phyloP scores from a whole-genome alignment of 1,284 basidiomycete species.

The Boletus sp. region DNA sequence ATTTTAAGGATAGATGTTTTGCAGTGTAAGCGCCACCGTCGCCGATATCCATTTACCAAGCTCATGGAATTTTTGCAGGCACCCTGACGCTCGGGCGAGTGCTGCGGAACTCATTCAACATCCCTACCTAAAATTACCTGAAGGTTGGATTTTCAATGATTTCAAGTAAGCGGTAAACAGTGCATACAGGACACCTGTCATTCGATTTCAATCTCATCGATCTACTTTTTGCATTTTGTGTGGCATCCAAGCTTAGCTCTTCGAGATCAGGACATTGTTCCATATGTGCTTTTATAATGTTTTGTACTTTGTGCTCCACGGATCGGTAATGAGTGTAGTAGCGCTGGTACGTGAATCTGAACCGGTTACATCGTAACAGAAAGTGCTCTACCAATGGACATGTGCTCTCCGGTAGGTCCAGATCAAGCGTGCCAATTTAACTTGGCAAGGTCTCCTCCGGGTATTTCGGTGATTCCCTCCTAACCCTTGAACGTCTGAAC shows the following conservation, averaged over 20 bases:
- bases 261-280: constrained; percentile 23
- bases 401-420: background rate
- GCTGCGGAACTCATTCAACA: constrained; percentile 82
- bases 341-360: constrained; percentile 33
- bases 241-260: constrained; percentile 18
- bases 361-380: constrained; percentile 1
- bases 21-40: constrained; percentile 60
- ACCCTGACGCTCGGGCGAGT: constrained; percentile 83
- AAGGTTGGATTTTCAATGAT: constrained; percentile 75
- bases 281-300: constrained; percentile 33
- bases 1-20: constrained; percentile 89
- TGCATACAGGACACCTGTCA: constrained; percentile 15
- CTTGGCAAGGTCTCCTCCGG: too few species aligned
- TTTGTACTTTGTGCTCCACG: constrained; percentile 24
- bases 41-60: background rate
- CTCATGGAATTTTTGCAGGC: constrained; percentile 42
- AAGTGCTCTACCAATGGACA: background rate
- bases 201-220: constrained; percentile 26
- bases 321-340: constrained; percentile 31
- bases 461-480: background rate
- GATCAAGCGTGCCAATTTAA: background rate
- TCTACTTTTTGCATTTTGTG: constrained; percentile 26
- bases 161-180: constrained; percentile 35
- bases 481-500: background rate
- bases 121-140: constrained; percentile 75